phyloP scores from a whole-genome alignment of 2,329 filamentous ascomycete genomes.

The Neophaeococcomyces mojaviensis region DNA sequence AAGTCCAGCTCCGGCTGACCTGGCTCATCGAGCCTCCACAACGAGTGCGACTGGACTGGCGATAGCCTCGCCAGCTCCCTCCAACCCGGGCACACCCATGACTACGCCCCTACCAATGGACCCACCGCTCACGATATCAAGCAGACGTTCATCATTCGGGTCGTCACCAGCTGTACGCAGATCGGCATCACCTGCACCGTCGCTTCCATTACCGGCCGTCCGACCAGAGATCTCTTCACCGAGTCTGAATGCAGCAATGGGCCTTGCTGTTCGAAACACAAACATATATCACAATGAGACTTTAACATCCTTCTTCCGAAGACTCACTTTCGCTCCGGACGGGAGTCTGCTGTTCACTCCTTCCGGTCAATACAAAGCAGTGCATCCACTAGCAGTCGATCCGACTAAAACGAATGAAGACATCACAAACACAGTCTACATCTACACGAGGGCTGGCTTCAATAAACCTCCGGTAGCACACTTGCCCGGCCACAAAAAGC shows the following conservation, averaged over 20 bases:
- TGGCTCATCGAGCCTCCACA: conserved; percentile 52
- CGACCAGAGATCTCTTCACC: conserved; percentile 89
- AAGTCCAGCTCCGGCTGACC: conserved; percentile 84
- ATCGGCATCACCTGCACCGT: conserved; percentile 87
- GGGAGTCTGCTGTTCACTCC: conserved; percentile 90
- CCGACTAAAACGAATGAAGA: conserved; percentile 69
- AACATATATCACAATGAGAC: conserved; percentile 95
- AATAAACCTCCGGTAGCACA: conserved; percentile 95
- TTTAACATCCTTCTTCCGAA: conserved; percentile 90
- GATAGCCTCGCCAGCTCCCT: conserved; percentile 76
- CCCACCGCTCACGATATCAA: conserved; percentile 74
- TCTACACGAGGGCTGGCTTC: conserved; percentile 91
- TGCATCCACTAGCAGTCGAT: conserved; percentile 60
- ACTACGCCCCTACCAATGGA: conserved; percentile 92
- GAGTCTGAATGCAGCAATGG: conserved; percentile 47
- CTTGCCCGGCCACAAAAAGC: conserved; percentile 94
- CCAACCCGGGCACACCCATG: conserved; percentile 87
- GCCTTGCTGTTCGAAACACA: conserved; percentile 68
- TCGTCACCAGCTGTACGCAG: conserved; percentile 69
- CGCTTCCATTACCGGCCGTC: conserved; percentile 86
- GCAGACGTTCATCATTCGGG: conserved; percentile 85
- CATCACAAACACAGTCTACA: conserved; percentile 93
- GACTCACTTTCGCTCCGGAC: conserved; percentile 89
- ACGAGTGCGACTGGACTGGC: conserved; percentile 40
- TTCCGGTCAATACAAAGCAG: conserved; percentile 86